Evolutionary conservation across 306 rosid species (phyloP).

Genomic region (Bauhinia variegata): DNA sequence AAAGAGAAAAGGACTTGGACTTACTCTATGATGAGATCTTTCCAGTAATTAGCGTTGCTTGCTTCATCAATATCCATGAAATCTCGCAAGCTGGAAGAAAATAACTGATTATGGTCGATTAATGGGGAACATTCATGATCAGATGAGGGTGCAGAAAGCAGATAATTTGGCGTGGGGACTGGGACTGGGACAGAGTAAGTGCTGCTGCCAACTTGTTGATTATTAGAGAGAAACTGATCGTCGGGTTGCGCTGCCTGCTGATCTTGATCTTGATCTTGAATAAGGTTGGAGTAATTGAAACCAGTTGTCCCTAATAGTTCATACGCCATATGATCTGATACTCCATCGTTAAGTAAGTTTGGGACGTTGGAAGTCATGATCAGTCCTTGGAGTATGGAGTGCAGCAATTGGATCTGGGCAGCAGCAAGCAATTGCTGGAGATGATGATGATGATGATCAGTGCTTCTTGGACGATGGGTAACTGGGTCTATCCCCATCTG

Average conservation of each 20-base stretch:
- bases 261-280: slow-evolving; percentile 36
- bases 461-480: slow-evolving; percentile 69
- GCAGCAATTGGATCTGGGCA: slow-evolving; percentile 54
- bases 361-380: slow-evolving; percentile 19
- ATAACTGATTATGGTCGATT: slow-evolving; percentile 34
- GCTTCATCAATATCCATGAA: slow-evolving; percentile 53
- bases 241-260: slow-evolving; percentile 22
- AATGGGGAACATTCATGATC: slow-evolving; percentile 36
- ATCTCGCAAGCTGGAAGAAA: slow-evolving; percentile 54
- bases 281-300: slow-evolving; percentile 34
- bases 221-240: not conserved
- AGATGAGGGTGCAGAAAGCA: slow-evolving; percentile 54
- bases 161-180: slow-evolving; percentile 29
- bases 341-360: slow-evolving; percentile 31
- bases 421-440: slow-evolving; percentile 58
- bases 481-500: slow-evolving; percentile 81
- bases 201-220: slow-evolving; percentile 2
- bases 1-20: not conserved
- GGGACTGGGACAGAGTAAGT: slow-evolving; percentile 31
- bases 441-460: slow-evolving; percentile 46
- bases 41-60: slow-evolving; percentile 62
- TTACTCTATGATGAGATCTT: slow-evolving; percentile 51
- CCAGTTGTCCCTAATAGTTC: slow-evolving; percentile 36
- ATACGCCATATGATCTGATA: slow-evolving; percentile 37
- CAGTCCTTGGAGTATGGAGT: slow-evolving; percentile 55